Percentiles rank a stretch among this genome's conserved stretches.
These are phyloP conservation scores for Excoecaria cochinchinensis DNA, from an alignment of 345 rosid species.

Conservation along the genomic window DNA sequence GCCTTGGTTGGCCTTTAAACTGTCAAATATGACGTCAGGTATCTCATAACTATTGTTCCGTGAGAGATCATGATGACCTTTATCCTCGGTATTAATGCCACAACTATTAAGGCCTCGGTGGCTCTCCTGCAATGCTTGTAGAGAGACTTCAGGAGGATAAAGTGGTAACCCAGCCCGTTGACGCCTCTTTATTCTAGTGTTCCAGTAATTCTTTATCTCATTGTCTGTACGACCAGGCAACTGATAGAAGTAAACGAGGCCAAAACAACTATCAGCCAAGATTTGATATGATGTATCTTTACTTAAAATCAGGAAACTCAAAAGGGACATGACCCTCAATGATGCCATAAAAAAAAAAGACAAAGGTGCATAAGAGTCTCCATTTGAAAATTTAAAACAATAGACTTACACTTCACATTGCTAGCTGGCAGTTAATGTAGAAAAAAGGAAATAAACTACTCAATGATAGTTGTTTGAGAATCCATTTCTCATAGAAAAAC, in stretches of 20 bases:
- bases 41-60: constrained; percentile 52
- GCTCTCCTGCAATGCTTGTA: constrained; percentile 58
- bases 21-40: constrained; percentile 66
- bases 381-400: neutral
- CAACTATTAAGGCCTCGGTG: constrained; percentile 42
- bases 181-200: constrained; percentile 89
- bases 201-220: constrained; percentile 99
- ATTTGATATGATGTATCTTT: no score
- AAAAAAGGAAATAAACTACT: neutral
- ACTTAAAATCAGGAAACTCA: neutral
- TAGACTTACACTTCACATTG: neutral
- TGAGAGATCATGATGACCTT: constrained; percentile 56
- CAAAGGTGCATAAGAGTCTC: neutral
- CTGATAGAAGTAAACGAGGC: constrained; percentile 36
- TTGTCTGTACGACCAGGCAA: constrained; percentile 98
- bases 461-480: neutral
- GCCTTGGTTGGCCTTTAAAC: constrained; percentile 51
- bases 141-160: constrained; percentile 77
- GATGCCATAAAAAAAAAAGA: neutral
- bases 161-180: constrained; percentile 95
- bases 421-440: neutral
- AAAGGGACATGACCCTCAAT: neutral
- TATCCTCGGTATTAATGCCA: constrained; percentile 37
- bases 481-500: neutral
- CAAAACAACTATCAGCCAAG: neutral